phyloP scores from a whole-genome alignment of 306 rosid genomes.

The Rubus parviflorus region DNA sequence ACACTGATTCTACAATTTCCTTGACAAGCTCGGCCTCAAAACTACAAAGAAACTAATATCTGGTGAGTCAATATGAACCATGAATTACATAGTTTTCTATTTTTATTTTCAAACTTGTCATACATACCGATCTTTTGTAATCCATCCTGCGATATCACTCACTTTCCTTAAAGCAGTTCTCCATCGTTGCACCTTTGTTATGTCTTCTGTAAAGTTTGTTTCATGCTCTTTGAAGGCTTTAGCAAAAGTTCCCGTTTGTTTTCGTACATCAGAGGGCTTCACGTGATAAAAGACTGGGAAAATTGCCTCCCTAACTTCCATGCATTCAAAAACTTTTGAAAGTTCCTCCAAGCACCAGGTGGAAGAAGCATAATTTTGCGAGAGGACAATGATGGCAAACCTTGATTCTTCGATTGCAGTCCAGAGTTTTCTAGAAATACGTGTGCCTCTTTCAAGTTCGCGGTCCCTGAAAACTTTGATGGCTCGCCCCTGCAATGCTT shows the following conservation, averaged over 20 bases:
- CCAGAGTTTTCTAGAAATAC: not conserved
- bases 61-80: too few relatives aligned
- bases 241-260: not conserved
- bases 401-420: not conserved
- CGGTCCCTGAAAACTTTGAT: not conserved
- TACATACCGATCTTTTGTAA: conserved; percentile 5
- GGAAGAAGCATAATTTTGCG: not conserved
- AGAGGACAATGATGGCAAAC: not conserved
- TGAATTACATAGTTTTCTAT: too few relatives aligned
- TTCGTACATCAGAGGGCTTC: not conserved
- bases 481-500: not conserved
- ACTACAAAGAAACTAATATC: too few relatives aligned
- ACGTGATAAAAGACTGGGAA: not conserved
- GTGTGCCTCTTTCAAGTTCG: not conserved
- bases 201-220: not conserved
- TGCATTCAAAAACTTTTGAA: not conserved
- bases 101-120: too few relatives aligned
- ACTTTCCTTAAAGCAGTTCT: not conserved
- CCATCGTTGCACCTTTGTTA: not conserved
- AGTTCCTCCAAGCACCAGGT: not conserved
- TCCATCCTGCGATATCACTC: not conserved
- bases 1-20: too few relatives aligned
- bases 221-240: conserved; percentile 10
- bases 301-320: not conserved
- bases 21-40: too few relatives aligned